A percentile compares a stretch with the other conserved stretches of the same genome.
Conservation (phyloP, 2,329 filamentous ascomycete genomes). For the Diplodia seriata region DNA sequence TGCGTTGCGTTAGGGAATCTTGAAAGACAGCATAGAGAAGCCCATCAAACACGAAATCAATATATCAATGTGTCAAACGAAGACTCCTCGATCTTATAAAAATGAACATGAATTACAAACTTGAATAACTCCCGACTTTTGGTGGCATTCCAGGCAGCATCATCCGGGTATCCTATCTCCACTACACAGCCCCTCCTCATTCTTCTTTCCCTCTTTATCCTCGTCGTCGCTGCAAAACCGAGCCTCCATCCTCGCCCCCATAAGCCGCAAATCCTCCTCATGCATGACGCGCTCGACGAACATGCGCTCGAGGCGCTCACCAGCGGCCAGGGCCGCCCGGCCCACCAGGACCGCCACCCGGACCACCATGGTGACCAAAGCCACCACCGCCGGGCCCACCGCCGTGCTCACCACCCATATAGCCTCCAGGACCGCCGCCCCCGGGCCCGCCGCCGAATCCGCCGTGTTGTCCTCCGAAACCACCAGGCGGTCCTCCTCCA, state of each 20-base stretch:
- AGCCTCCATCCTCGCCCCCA: slow-evolving; percentile 5
- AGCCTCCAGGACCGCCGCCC: slow-evolving; percentile 10
- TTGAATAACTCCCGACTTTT: not conserved
- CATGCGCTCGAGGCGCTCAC: slow-evolving; percentile 7
- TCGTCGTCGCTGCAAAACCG: slow-evolving; percentile 1
- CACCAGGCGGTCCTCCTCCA: not conserved
- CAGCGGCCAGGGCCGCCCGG: slow-evolving; percentile 22
- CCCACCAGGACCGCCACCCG: slow-evolving; percentile 24
- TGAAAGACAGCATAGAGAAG: no score
- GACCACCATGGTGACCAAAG: slow-evolving; percentile 6
- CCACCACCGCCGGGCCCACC: slow-evolving; percentile 5
- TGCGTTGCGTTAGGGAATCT: no score
- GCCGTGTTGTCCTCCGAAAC: not conserved
- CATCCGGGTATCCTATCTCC: slow-evolving; percentile 16
- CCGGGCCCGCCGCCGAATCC: not conserved
- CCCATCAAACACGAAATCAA: no score
- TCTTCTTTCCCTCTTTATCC: not conserved
- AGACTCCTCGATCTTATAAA: no score
- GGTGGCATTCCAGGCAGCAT: not conserved
- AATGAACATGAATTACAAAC: no score
- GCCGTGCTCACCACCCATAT: slow-evolving; percentile 12
- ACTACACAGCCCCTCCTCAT: not conserved
- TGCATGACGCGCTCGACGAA: slow-evolving; percentile 9
- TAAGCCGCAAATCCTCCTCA: slow-evolving; percentile 7
- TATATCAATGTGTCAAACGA: no score